Conservation (phyloP, 768 basidiomycete species). For the Chiua virens region DNA sequence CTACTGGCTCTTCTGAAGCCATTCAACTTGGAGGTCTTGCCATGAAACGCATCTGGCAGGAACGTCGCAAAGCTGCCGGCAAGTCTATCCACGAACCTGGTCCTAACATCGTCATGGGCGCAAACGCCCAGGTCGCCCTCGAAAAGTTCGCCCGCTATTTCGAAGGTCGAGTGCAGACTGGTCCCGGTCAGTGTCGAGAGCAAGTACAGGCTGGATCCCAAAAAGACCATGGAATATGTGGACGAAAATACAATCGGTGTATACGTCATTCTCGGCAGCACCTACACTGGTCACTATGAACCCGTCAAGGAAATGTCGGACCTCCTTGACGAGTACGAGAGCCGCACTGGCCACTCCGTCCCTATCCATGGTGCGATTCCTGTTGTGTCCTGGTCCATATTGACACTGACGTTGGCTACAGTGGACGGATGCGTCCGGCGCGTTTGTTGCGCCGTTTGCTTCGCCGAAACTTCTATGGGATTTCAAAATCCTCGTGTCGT, state of each 20-base stretch:
- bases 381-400: conserved; percentile 24
- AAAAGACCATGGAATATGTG: conserved; percentile 60
- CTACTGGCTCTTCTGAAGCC: conserved; percentile 70
- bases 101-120: conserved; percentile 64
- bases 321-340: conserved; percentile 60
- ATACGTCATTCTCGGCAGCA: conserved; percentile 61
- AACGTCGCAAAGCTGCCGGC: conserved; percentile 60
- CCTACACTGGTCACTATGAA: conserved; percentile 64
- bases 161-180: conserved; percentile 61
- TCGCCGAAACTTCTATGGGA: conserved; percentile 56
- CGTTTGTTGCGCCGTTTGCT: conserved; percentile 63
- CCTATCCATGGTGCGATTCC: conserved; percentile 39
- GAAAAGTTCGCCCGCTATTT: conserved; percentile 72
- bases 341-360: conserved; percentile 40
- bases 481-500: conserved; percentile 61
- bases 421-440: conserved; percentile 64
- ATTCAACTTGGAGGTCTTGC: conserved; percentile 73
- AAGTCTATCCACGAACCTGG: conserved; percentile 68
- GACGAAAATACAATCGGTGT: conserved; percentile 76
- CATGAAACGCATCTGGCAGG: conserved; percentile 72
- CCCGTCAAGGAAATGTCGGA: conserved; percentile 84
- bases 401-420: conserved; percentile 8
- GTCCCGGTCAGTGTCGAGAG: conserved; percentile 66
- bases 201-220: conserved; percentile 76
- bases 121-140: conserved; percentile 69